Percentiles rank a stretch among this genome's conserved stretches.
Evolutionary conservation across 371 early-diverging fungal species (phyloP).

Genomic region (Apophysomyces sp.): DNA sequence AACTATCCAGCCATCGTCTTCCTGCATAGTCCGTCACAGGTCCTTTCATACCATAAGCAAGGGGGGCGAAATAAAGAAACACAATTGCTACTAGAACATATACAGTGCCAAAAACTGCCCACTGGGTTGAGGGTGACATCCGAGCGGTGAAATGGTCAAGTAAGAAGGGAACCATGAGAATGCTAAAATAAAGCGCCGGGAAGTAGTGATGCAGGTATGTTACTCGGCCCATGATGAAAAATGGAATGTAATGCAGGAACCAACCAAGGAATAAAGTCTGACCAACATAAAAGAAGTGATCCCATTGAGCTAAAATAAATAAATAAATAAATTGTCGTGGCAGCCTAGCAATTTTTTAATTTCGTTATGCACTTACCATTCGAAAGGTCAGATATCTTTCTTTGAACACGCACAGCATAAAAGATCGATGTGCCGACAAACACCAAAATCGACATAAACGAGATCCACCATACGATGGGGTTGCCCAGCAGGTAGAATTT

Average conservation of each 20-base stretch:
- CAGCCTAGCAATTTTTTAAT: too few species aligned
- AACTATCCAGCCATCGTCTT: conserved; percentile 53
- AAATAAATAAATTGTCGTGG: too few species aligned
- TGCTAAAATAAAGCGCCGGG: conserved; percentile 96
- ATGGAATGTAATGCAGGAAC: conserved; percentile 97
- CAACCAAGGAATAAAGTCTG: conserved; percentile 87
- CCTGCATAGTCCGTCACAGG: conserved; percentile 58
- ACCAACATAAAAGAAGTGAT: conserved; percentile 68
- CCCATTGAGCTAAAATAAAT: conserved; percentile 63
- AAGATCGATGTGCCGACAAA: conserved; percentile 42
- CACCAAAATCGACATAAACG: conserved; percentile 65
- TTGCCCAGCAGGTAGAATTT: conserved; percentile 98
- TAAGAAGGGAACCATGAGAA: conserved; percentile 72
- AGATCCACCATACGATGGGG: conserved; percentile 95
- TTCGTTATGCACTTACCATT: conserved; percentile 20
- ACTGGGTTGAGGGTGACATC: conserved; percentile 20
- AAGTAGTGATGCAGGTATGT: conserved; percentile 99
- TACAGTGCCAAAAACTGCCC: conserved; percentile 44
- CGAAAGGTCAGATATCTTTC: conserved; percentile 67
- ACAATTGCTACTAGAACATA: conserved; percentile 48
- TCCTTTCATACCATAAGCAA: conserved; percentile 87
- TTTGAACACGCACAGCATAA: conserved; percentile 70
- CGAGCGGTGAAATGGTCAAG: conserved; percentile 67
- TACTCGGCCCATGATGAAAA: conserved; percentile 98
- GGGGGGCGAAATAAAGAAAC: conserved; percentile 80